Conservation (phyloP, 2,329 filamentous ascomycete genomes). For the Nothophoma quercina region DNA sequence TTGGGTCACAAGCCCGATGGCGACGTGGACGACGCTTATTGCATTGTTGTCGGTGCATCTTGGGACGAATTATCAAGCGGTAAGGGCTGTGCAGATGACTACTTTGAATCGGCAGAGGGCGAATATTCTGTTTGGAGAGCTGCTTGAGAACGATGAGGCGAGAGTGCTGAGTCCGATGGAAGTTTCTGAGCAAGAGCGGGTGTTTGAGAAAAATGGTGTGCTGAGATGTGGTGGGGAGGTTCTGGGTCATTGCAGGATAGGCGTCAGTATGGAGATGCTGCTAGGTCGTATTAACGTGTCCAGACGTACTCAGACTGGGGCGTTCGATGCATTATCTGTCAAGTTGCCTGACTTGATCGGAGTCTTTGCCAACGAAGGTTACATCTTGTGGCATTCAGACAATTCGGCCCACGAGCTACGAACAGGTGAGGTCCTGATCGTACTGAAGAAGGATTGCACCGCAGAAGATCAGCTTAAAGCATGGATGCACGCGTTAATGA, state of each 20-base stretch:
- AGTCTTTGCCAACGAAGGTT: constrained; percentile 61
- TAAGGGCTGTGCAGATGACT: constrained; percentile 82
- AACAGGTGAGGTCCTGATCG: constrained; percentile 59
- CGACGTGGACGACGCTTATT: constrained; percentile 78
- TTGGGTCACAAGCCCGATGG: constrained; percentile 71
- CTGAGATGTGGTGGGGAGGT: constrained; percentile 63
- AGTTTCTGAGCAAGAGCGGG: constrained; percentile 65
- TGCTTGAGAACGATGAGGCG: constrained; percentile 38
- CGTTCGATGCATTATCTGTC: constrained; percentile 38
- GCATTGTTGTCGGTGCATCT: constrained; percentile 78
- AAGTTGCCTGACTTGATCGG: constrained; percentile 59
- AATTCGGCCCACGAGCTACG: constrained; percentile 22
- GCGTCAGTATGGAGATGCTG: constrained; percentile 54
- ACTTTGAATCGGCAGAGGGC: constrained; percentile 87
- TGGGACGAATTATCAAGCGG: constrained; percentile 84
- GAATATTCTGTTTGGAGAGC: constrained; percentile 73
- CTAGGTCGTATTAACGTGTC: constrained; percentile 38
- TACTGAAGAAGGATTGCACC: constrained; percentile 67
- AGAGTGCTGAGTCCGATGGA: constrained; percentile 68
- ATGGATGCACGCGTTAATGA: constrained; percentile 67
- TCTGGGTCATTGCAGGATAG: constrained; percentile 64
- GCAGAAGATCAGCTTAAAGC: constrained; percentile 63
- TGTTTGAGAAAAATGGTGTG: constrained; percentile 71
- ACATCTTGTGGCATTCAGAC: constrained; percentile 65
- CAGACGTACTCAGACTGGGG: constrained; percentile 34